These are phyloP conservation scores for Boletus sp. DNA, from an alignment of 768 basidiomycete genomes.

Conservation along the genomic window DNA sequence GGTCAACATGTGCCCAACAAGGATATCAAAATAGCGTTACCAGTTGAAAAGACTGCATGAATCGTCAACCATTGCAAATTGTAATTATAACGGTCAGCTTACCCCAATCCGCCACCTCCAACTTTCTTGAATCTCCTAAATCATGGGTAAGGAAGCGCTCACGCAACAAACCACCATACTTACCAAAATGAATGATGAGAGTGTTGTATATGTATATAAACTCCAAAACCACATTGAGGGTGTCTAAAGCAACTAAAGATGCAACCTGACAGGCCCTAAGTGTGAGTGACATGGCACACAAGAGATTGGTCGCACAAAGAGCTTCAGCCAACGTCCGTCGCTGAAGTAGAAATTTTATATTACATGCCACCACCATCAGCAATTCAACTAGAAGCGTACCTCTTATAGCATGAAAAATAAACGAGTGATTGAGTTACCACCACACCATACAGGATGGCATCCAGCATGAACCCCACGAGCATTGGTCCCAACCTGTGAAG, in stretches of 20 bases:
- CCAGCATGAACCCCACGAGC: constrained; percentile 35
- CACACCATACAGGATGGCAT: constrained; percentile 35
- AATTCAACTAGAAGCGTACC: constrained; percentile 8
- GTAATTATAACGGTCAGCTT: neutral
- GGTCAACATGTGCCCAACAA: neutral
- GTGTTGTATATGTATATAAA: constrained; percentile 26
- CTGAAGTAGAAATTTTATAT: constrained; percentile 4
- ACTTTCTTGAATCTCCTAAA: constrained; percentile 15
- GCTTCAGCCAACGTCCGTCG: constrained; percentile 21
- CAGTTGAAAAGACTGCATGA: constrained; percentile 28
- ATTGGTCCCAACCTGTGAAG: constrained; percentile 34
- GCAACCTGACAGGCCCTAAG: constrained; percentile 16
- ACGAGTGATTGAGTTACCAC: constrained; percentile 36
- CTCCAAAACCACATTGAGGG: constrained; percentile 24
- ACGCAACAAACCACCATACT: neutral
- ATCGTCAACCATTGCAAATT: neutral
- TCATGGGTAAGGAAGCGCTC: neutral
- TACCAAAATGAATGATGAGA: constrained; percentile 28
- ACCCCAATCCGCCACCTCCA: constrained; percentile 25
- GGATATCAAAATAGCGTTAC: constrained; percentile 9
- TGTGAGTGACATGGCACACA: neutral
- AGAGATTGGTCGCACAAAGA: constrained; percentile 20
- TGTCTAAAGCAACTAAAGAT: constrained; percentile 22
- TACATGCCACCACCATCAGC: neutral
- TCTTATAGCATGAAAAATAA: constrained; percentile 30